Evolutionary conservation across 148 eudicot species (phyloP).

Genomic region (Dysphania ambrosioides): DNA sequence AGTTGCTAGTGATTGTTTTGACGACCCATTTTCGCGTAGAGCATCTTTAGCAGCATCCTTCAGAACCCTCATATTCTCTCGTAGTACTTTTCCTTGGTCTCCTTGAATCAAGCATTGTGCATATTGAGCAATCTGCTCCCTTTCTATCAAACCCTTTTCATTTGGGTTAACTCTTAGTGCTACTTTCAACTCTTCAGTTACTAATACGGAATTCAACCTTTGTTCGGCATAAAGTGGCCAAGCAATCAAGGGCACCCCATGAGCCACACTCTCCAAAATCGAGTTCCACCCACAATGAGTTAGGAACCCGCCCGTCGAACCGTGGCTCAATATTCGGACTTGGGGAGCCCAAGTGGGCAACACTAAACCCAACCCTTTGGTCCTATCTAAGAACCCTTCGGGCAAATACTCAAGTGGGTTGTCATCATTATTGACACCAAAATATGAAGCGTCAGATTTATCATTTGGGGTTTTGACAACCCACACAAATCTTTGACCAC

Average conservation of each 20-base stretch:
- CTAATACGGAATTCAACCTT: slow-evolving; percentile 26
- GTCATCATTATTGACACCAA: slow-evolving; percentile 1
- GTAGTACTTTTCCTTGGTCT: slow-evolving; percentile 23
- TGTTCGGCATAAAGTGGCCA: slow-evolving; percentile 54
- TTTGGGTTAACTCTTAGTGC: slow-evolving; percentile 15
- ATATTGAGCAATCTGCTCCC: slow-evolving; percentile 20
- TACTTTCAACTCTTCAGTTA: slow-evolving; percentile 30
- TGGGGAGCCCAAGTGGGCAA: slow-evolving; percentile 44
- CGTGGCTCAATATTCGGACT: slow-evolving; percentile 35
- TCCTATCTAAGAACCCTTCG: slow-evolving; percentile 32
- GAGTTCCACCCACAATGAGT: slow-evolving; percentile 53
- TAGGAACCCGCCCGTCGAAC: slow-evolving; percentile 33
- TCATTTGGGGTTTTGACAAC: slow-evolving; percentile 38
- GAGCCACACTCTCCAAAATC: slow-evolving; percentile 34
- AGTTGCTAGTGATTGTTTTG: slow-evolving; percentile 17
- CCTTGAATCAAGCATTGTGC: slow-evolving; percentile 28
- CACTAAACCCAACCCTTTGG: slow-evolving; percentile 34
- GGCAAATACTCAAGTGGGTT: slow-evolving; percentile 37
- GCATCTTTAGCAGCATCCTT: slow-evolving; percentile 23
- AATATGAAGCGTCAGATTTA: slow-evolving; percentile 26
- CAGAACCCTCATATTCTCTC: slow-evolving; percentile 24
- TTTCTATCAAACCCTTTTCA: slow-evolving; percentile 25
- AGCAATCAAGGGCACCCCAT: slow-evolving; percentile 40
- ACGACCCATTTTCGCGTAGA: slow-evolving; percentile 27
- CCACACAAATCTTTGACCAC: slow-evolving; percentile 43